Evolutionary conservation across 2,329 filamentous ascomycete genomes (phyloP).

Genomic region (Fusarium algeriense): DNA sequence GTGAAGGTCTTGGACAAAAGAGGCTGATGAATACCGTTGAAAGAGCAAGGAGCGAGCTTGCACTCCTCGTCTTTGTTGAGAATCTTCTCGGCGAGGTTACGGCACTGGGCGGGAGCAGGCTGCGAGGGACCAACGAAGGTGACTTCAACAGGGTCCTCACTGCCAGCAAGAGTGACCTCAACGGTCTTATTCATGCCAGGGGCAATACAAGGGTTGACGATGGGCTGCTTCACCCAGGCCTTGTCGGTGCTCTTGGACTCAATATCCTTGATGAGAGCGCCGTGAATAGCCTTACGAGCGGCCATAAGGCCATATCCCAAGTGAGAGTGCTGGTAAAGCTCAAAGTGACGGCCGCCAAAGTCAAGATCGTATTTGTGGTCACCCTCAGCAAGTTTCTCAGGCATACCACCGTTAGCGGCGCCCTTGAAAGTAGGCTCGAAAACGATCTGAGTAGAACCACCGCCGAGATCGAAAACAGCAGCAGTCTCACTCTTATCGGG

Average conservation of each 20-base stretch:
- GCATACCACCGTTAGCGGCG: conserved; percentile 80
- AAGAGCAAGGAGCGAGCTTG: conserved; percentile 90
- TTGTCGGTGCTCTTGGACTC: conserved; percentile 68
- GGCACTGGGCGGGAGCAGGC: conserved; percentile 86
- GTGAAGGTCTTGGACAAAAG: conserved; percentile 92
- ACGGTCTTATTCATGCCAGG: conserved; percentile 82
- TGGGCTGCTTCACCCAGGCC: conserved; percentile 76
- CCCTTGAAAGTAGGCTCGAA: conserved; percentile 94
- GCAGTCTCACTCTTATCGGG: conserved; percentile 92
- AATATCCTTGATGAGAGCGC: conserved; percentile 77
- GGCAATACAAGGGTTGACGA: conserved; percentile 87
- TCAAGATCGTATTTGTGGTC: conserved; percentile 95
- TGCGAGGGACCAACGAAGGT: conserved; percentile 89
- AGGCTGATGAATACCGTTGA: conserved; percentile 97
- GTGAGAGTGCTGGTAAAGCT: conserved; percentile 98
- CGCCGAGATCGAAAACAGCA: conserved; percentile 94
- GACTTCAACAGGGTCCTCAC: conserved; percentile 70
- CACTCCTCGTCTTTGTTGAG: conserved; percentile 88
- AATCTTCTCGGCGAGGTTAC: conserved; percentile 89
- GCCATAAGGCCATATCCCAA: conserved; percentile 97
- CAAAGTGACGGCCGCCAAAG: conserved; percentile 91
- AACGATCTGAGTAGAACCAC: conserved; percentile 97
- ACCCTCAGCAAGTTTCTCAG: conserved; percentile 84
- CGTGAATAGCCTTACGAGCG: conserved; percentile 88
- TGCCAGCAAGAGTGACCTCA: conserved; percentile 76